Evolutionary conservation across 2,329 filamentous ascomycete genomes (phyloP), one percentile per base, ranked within the genome.

Genomic region (Mollisiaceae sp.): DNA sequence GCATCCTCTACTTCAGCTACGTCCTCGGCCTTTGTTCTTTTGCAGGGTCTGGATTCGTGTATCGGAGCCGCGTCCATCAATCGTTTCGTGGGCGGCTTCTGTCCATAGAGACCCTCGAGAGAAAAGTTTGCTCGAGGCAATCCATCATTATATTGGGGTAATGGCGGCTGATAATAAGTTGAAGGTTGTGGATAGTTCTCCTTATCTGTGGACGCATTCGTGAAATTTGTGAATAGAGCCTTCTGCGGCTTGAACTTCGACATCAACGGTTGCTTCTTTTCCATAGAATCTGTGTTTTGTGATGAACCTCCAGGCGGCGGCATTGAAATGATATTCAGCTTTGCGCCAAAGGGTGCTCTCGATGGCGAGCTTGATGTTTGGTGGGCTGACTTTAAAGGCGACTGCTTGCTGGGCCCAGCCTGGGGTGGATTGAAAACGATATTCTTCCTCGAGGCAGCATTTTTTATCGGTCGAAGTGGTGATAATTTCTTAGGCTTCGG

Each of bases 41-140:
- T 97, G 57, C 78, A 76, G 0, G 85, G 80, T 69, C 90, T 81
- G 22, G 82, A 83, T 72, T 94, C 91, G 72, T 89, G 89, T 71
- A 91, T 87, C 0, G 90, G 88, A 4, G 90, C 87, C 4, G 91
- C 86, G 60, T 97, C 92, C 77, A 91, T 84, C 52, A 94, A 80
- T 71, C 91, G 88, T 75, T 89, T 89, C 50, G 80, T 79, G 9
- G 81, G 79, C 1, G 81, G 76, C 63, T 86, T 87, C 65, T 82
- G 82, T 54, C 64, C 63, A 64, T 84, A 85, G 68, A 82, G 83
- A 60, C 78, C 81, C 65, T 87, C 84, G 45, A 86, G 75, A 27
- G 82, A 81, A 35, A 86, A 75, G 73, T 81, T 82, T n/a, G 69
- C 83, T 65, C 35, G 57, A 47, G 66, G 59, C 18, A 71, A 57